A percentile compares a stretch with the other conserved stretches of the same genome.
phyloP scores from a whole-genome alignment of 1,284 basidiomycete genomes.

The Anthracocystis setariae region DNA sequence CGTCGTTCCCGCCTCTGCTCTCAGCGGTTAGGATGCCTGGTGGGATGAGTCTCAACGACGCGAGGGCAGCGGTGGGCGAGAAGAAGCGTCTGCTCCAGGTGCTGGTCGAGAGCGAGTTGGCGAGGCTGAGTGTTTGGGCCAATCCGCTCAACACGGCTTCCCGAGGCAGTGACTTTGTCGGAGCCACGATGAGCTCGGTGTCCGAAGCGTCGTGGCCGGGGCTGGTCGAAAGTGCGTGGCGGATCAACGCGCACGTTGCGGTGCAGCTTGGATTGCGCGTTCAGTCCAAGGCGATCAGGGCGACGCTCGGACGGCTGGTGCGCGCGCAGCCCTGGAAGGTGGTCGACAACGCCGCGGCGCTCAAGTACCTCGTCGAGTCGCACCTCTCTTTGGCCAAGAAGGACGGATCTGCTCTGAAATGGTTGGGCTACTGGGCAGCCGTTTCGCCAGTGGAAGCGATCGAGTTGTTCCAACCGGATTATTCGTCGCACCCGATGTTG shows the following conservation, averaged over 20 bases:
- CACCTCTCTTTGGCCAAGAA: conserved; percentile 77
- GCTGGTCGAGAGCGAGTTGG: conserved; percentile 89
- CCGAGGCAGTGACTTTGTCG: conserved; percentile 71
- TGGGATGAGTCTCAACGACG: conserved; percentile 48
- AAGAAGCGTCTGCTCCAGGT: conserved; percentile 73
- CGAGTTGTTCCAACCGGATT: conserved; percentile 60
- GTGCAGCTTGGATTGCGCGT: conserved; percentile 87
- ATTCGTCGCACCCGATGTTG: conserved; percentile 80
- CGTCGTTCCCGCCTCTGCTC: conserved; percentile 50
- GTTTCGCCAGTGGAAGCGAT: conserved; percentile 78
- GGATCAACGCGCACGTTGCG: conserved; percentile 82
- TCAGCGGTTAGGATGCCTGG: conserved; percentile 46
- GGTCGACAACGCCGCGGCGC: conserved; percentile 80
- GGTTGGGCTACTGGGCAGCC: conserved; percentile 86
- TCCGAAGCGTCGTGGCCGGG: conserved; percentile 76
- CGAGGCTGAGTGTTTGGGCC: conserved; percentile 85
- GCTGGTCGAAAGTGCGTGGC: conserved; percentile 82
- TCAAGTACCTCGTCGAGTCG: conserved; percentile 83
- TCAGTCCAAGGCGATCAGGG: conserved; percentile 74
- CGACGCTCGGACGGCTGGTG: conserved; percentile 81
- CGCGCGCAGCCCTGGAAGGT: conserved; percentile 79
- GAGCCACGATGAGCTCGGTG: conserved; percentile 68
- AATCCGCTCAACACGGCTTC: conserved; percentile 80
- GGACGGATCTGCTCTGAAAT: conserved; percentile 70
- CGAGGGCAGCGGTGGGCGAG: conserved; percentile 29